phyloP scores from a whole-genome alignment of 2,329 filamentous ascomycete species.

The Diaporthe citri region DNA sequence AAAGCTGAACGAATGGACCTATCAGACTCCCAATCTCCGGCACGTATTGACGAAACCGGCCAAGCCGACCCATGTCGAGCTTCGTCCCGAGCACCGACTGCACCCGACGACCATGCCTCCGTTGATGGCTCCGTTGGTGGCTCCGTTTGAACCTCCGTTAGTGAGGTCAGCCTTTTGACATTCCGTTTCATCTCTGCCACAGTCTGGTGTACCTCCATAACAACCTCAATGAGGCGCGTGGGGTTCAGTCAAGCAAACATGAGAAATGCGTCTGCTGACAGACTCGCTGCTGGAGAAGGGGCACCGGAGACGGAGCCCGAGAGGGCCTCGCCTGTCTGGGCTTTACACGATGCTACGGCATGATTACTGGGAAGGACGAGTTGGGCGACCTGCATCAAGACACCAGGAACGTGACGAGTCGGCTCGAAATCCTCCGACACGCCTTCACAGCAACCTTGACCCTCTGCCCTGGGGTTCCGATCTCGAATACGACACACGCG shows the following conservation, averaged over 20 bases:
- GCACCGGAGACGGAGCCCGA: no score
- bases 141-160: not conserved
- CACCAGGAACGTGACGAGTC: not conserved
- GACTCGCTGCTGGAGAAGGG: no score
- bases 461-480: no score
- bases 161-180: not conserved
- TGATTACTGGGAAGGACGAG: not conserved
- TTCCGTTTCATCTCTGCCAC: not conserved
- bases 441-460: not conserved
- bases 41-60: no score
- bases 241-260: not conserved
- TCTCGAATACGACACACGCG: no score
- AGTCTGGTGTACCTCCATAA: not conserved
- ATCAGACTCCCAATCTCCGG: not conserved
- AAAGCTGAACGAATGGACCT: not conserved
- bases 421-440: constrained; percentile 1
- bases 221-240: not conserved
- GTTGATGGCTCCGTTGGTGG: not conserved
- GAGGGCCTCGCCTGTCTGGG: not conserved
- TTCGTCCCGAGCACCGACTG: not conserved
- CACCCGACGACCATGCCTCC: not conserved
- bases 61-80: not conserved
- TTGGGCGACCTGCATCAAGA: constrained; percentile 1
- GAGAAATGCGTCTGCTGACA: not conserved
- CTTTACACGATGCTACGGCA: not conserved